Conservation (phyloP, 148 eudicot species). For the Polygonum aviculare region DNA sequence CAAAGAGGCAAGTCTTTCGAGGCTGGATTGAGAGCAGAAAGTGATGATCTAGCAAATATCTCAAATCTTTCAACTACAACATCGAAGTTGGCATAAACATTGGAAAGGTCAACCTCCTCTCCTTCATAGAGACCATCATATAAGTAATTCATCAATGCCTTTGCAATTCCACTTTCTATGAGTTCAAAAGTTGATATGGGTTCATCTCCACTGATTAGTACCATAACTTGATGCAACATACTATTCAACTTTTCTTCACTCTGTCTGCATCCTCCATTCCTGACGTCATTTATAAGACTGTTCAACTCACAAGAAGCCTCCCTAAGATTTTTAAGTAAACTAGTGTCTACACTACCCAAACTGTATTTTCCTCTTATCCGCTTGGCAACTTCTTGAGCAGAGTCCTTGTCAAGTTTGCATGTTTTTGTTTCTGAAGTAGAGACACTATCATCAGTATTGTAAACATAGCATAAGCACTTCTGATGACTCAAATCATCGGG, state of each 20-base stretch:
- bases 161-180: conserved; percentile 79
- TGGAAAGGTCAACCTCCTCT: conserved; percentile 18
- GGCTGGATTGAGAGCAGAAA: conserved; percentile 30
- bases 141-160: conserved; percentile 57
- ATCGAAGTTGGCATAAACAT: conserved; percentile 14
- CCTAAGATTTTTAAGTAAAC: conserved; percentile 61
- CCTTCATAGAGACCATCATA: conserved; percentile 31
- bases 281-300: conserved; percentile 27
- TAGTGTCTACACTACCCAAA: conserved; percentile 47
- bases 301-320: conserved; percentile 42
- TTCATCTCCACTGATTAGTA: conserved; percentile 50
- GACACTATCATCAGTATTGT: conserved; percentile 26
- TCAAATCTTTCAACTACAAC: conserved; percentile 50
- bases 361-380: conserved; percentile 44
- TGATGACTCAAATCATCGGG: conserved; percentile 26
- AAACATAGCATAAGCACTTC: conserved; percentile 66
- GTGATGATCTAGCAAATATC: conserved; percentile 52
- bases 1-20: conserved; percentile 30
- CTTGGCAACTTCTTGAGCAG: conserved; percentile 51
- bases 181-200: conserved; percentile 87
- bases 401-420: conserved; percentile 66
- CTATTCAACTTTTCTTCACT: conserved; percentile 41
- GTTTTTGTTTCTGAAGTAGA: conserved; percentile 27
- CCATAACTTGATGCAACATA: conserved; percentile 49
- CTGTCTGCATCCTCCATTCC: conserved; percentile 19